Evolutionary conservation across 2,329 filamentous ascomycete genomes (phyloP).

Genomic region (Beauveria rudraprayagi): DNA sequence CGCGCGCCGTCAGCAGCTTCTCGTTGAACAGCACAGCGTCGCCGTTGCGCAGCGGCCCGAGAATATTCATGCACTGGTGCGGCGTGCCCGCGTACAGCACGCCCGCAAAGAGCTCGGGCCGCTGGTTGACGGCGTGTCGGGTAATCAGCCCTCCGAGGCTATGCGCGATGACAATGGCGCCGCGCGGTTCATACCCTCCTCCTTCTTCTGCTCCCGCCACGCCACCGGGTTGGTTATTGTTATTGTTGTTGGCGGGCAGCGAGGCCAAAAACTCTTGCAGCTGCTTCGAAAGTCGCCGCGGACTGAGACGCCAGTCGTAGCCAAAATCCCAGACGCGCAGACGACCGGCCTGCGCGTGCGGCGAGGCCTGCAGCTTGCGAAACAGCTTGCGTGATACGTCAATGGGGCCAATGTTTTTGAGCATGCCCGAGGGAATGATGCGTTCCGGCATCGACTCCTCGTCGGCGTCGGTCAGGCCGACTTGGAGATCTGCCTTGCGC

Average conservation of each 20-base stretch:
- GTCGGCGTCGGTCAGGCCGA: constrained; percentile 72
- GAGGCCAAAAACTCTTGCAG: constrained; percentile 66
- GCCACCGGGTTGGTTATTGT: constrained; percentile 25
- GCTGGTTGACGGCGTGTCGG: constrained; percentile 76
- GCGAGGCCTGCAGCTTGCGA: constrained; percentile 64
- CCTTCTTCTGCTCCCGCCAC: no score
- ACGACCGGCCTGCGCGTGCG: constrained; percentile 63
- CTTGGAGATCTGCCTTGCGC: constrained; percentile 82
- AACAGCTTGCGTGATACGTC: constrained; percentile 81
- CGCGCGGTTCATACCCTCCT: constrained; percentile 30
- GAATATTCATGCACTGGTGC: constrained; percentile 80
- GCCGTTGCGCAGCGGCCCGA: constrained; percentile 84
- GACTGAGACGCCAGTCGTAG: constrained; percentile 90
- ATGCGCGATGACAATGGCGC: constrained; percentile 78
- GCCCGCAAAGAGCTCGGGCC: constrained; percentile 77
- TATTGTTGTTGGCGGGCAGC: constrained; percentile 61
- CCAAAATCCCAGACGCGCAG: constrained; percentile 83
- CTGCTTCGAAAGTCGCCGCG: constrained; percentile 62
- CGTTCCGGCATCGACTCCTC: constrained; percentile 74
- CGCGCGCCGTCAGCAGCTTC: constrained; percentile 81
- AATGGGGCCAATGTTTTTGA: constrained; percentile 85
- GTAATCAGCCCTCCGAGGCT: constrained; percentile 83
- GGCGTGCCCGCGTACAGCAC: constrained; percentile 81
- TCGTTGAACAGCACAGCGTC: constrained; percentile 86
- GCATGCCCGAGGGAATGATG: constrained; percentile 80